Evolutionary conservation across 176 grass and related monocot genomes (phyloP), one percentile per base, ranked within the genome.

Genomic region (Hsuehochloa calcarea): DNA sequence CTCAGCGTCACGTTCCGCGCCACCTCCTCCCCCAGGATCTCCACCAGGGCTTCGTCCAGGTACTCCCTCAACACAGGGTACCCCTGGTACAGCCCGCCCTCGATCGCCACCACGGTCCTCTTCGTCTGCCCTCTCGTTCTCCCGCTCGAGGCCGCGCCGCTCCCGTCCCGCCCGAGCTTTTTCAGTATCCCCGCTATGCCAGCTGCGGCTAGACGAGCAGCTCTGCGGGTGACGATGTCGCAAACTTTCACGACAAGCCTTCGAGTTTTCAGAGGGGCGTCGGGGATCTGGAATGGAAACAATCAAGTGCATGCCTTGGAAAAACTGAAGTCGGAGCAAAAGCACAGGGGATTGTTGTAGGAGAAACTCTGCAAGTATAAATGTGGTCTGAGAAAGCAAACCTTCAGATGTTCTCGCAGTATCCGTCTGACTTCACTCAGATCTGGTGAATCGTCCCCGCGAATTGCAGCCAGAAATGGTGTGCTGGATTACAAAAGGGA

Each of bases 101-200:
- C 96, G 0, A 98, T 91, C 3, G 91, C 93, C 8, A 98, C 91
- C 23, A 92, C 93, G 0, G 93, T 87, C 74, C 84, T 69, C 80
- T 54, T 87, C 4, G 74, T 63, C 52, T 70, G 88, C 34, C 77
- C 73, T 88, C 80, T 91, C 6, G 23, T n/a, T 50, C 85, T 91
- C 26, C 95, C 93, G 1, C 78, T 91, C 7, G 65, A 83, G 25
- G 81, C 80, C 8, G 64, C 73, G 0, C 82, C 62, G 0, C 89
- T 90, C 44, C 93, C 93, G n/a, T 98, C 96, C 52, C 96, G 81
- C 4, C 93, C 91, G 8, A 95, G 87, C 87, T 98, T 98, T 80
- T 93, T 98, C 66, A 98, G 80, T 47, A 95, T 93, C 12, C 89
- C 93, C 0, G 90, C 89, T 6, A 98, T 95, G 23, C 96, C 96